Conservation (phyloP, 441 rosid genomes). For the Syzygium syzygioides region DNA sequence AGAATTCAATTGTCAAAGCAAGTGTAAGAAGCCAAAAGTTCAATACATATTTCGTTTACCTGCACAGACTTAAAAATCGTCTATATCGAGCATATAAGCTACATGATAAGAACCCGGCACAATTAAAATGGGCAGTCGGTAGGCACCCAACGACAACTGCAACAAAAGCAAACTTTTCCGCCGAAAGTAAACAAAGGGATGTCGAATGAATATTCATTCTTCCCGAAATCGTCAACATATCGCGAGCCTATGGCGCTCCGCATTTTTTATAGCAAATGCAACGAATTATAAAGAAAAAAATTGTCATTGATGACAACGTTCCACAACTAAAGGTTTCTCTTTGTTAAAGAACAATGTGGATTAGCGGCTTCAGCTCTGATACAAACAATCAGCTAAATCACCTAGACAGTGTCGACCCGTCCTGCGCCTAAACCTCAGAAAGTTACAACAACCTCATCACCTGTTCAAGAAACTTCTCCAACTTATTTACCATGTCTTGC, state of each 20-base stretch:
- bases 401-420: neutral
- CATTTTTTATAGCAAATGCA: neutral
- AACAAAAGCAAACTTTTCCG: neutral
- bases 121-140: neutral
- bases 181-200: neutral
- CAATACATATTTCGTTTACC: neutral
- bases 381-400: neutral
- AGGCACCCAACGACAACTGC: neutral
- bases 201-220: neutral
- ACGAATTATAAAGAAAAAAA: neutral
- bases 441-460: neutral
- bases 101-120: neutral
- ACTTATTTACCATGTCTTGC: neutral
- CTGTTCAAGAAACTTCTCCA: neutral
- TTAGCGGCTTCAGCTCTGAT: neutral
- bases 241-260: neutral
- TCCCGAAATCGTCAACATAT: neutral
- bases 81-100: neutral
- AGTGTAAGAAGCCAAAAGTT: neutral
- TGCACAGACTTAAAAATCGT: neutral
- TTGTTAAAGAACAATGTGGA: neutral
- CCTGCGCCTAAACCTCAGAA: neutral
- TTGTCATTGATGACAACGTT: neutral
- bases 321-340: neutral
- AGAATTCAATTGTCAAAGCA: neutral